Evolutionary conservation across 176 grass and related monocot genomes (phyloP), one percentile per base, ranked within the genome.

Genomic region (Oryza glumipatula): DNA sequence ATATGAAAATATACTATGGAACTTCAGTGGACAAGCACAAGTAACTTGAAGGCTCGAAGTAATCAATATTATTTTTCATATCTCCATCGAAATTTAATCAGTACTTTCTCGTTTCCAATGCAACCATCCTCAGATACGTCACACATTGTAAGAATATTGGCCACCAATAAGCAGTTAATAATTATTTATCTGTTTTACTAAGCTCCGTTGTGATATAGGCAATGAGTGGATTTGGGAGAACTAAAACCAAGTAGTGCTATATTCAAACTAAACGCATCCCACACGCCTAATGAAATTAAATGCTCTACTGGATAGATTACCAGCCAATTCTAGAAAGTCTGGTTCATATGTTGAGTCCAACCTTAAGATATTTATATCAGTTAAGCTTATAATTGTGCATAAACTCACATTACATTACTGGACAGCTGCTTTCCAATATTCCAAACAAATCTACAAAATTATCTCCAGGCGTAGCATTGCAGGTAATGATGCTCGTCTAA

Each of bases 401-500:
- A 26, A 3, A 17, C n/a, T 13, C 11, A 47, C 28, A 46, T 67
- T 6, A 79, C 64, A 47, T 65, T 65, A 65, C 64, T 23, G 28
- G 23, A 15, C 13, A n/a, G n/a, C 35, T 47, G 11, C 7, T 56
- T 17, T 54, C 16, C n/a, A 22, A 66, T 73, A 13, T 68, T 80
- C 13, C 30, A 47, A 83, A 73, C 17, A 43, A 48, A 36, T 12
- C 58, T 83, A 1, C 58, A 23, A 74, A 65, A 75, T 65, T 64
- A 63, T 65, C 54, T 63, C 5, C 16, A 16, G 73, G 7, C 4
- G 0, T 47, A 64, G 56, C 3, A 72, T 73, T 26, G 48, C 12
- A 51, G 13, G 1, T 45, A 3, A 76, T 70, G 9, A 73, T 66
- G 14, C 49, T 51, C 11, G 41, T 39, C 38, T 45, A 39, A 45